phyloP scores from a whole-genome alignment of 768 basidiomycete species.

The Cubamyces lactineus region DNA sequence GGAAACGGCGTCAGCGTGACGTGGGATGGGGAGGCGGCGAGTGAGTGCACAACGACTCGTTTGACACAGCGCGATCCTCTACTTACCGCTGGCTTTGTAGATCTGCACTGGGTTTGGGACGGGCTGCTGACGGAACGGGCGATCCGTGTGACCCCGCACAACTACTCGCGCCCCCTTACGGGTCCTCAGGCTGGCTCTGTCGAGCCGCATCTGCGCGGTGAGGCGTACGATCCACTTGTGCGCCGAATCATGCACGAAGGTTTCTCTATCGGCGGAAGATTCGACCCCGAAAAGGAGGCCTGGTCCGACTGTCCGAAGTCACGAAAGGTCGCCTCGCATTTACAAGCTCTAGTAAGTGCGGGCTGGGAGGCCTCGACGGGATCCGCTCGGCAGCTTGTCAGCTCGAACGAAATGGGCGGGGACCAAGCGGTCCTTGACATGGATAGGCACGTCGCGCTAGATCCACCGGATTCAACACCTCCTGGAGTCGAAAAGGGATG shows the following conservation, averaged over 20 bases:
- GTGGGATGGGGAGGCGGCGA: conserved; percentile 72
- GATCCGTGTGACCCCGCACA: conserved; percentile 69
- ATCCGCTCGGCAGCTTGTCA: conserved; percentile 8
- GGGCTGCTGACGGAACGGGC: conserved; percentile 78
- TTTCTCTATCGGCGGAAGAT: conserved; percentile 37
- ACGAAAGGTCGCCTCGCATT: not conserved
- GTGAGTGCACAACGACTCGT: conserved; percentile 44
- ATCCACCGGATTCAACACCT: conserved; percentile 9
- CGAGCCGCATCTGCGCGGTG: conserved; percentile 56
- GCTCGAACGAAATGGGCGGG: not conserved
- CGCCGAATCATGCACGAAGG: conserved; percentile 90
- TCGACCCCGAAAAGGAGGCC: conserved; percentile 48
- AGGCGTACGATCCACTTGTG: conserved; percentile 87
- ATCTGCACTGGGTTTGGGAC: conserved; percentile 92
- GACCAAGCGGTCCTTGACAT: conserved; percentile 25
- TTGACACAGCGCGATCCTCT: not conserved
- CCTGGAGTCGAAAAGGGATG: conserved; percentile 32
- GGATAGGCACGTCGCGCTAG: conserved; percentile 9
- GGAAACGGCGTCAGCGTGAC: conserved; percentile 80
- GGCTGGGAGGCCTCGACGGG: not conserved
- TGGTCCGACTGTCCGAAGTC: conserved; percentile 72
- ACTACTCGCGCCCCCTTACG: conserved; percentile 77
- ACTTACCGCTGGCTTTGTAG: conserved; percentile 36
- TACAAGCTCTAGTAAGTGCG: conserved; percentile 13
- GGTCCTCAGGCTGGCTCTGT: conserved; percentile 57